Base-by-base conservation (phyloP, 768 basidiomycete species). In the Rhizopogon vinicolor region DNA sequence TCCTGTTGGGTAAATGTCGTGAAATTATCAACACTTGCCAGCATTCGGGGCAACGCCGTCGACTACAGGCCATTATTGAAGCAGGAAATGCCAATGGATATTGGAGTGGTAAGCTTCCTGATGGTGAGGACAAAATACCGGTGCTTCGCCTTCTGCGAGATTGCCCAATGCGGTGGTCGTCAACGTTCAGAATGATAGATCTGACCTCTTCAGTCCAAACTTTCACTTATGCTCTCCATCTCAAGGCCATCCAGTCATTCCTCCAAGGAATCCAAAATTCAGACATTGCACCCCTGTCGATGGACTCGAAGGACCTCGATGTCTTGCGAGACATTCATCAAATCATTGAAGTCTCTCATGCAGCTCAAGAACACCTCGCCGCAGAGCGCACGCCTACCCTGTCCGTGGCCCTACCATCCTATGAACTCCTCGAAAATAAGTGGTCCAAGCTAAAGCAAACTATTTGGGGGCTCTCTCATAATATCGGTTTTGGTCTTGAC, bases 111-210 rank as follows among this genome's bases (percentile, higher is more conserved):
- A 40, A 18, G 22, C 41, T 69, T 13, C 59, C 55, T 3, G 51
- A 60, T 14, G 58, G 31, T 3, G 22, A 10, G 13, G 44, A 45
- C 25, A 31, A 25, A 1, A 25, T 45, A 31, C 44, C 44, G 43
- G 39, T 31, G 18, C 16, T 70, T 2, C 56, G 64, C 50, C 66
- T 72, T 2, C 60, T 74, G 10, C 60, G 62, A 5, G 74, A 74
- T 62, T 58, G 62, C 22, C 70, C 72, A 18, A 72, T 64, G 0
- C 57, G 66, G 29, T 75, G 73, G 74, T 74, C 71, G 12, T 72
- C 71, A 16, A 70, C 63, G 8, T 68, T 60, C 56, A 55, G 68
- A 1, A 73, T 75, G 74, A 66, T 72, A 58, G 69, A 68, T 13
- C 61, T 40, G 41, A 37, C 10, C 35, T 42, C 50, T 56, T 42